These are phyloP conservation scores for Krasilnikovozyma curviuscula DNA, from an alignment of 768 basidiomycete genomes.

Conservation along the genomic window DNA sequence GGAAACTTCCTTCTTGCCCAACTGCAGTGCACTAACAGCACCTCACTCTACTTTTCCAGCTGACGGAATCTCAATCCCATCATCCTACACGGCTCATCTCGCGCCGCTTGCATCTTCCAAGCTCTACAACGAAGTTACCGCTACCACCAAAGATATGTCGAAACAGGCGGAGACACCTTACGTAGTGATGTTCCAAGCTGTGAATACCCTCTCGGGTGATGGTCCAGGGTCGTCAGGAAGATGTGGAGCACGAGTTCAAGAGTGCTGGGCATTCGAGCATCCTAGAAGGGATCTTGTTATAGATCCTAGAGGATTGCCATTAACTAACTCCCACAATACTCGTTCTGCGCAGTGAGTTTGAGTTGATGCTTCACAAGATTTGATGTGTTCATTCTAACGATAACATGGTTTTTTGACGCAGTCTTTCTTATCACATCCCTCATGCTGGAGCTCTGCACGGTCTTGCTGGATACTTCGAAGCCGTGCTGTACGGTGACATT, in stretches of 20 bases:
- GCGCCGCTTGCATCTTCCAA: constrained; percentile 89
- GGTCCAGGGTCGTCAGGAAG: constrained; percentile 39
- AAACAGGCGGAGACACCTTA: constrained; percentile 85
- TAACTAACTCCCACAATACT: constrained; percentile 91
- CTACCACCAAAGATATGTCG: constrained; percentile 32
- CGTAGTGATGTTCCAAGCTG: constrained; percentile 94
- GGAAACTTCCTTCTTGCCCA: background rate
- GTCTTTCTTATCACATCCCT: constrained; percentile 71
- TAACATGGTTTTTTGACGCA: background rate
- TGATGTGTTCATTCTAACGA: background rate
- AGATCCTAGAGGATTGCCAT: constrained; percentile 60
- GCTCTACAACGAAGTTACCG: constrained; percentile 61
- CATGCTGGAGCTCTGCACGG: constrained; percentile 87
- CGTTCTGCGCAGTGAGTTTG: constrained; percentile 44
- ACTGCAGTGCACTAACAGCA: background rate
- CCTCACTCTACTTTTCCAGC: constrained; percentile 33
- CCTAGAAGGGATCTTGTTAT: constrained; percentile 61
- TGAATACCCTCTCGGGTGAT: constrained; percentile 60
- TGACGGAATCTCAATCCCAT: constrained; percentile 83
- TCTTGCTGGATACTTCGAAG: constrained; percentile 92
- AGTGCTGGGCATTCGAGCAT: constrained; percentile 96
- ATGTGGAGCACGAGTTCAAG: constrained; percentile 69
- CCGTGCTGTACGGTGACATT: constrained; percentile 70
- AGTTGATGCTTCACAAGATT: background rate
- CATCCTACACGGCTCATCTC: constrained; percentile 84